phyloP scores from a whole-genome alignment of 352 stramenopile species.

The Pythium folliculosum region DNA sequence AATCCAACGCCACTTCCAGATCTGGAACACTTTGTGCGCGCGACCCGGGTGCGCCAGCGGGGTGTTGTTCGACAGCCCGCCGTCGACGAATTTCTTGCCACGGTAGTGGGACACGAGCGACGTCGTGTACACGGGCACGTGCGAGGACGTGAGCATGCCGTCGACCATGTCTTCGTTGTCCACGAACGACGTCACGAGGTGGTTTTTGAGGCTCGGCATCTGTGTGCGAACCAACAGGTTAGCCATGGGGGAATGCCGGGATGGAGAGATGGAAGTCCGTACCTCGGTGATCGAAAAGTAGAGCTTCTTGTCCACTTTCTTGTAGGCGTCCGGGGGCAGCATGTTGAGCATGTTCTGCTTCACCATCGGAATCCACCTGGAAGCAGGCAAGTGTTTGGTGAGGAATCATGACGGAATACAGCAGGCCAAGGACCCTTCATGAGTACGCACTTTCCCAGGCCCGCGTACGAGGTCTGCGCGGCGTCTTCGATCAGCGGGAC shows the following conservation, averaged over 20 bases:
- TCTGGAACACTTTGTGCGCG: constrained; percentile 79
- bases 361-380: constrained; percentile 76
- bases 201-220: constrained; percentile 62
- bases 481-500: constrained; percentile 69
- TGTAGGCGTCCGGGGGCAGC: constrained; percentile 67
- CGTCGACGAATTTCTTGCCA: constrained; percentile 74
- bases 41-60: constrained; percentile 54
- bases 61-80: constrained; percentile 71
- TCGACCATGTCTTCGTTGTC: constrained; percentile 85
- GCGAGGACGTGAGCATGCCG: constrained; percentile 73
- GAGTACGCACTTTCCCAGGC: constrained; percentile 47
- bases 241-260: neutral
- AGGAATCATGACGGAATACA: neutral
- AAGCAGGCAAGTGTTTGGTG: neutral
- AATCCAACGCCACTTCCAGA: constrained; percentile 85
- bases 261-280: neutral
- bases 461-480: constrained; percentile 53
- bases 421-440: too few relatives aligned
- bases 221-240: neutral
- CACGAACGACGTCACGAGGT: constrained; percentile 69
- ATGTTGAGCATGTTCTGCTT: constrained; percentile 63
- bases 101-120: constrained; percentile 63
- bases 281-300: constrained; percentile 82
- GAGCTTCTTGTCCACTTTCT: constrained; percentile 58
- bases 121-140: constrained; percentile 76